Percentiles rank a stretch among this genome's conserved stretches.
Conservation (phyloP, 176 grass and related monocot genomes). For the Oryza meyeriana region DNA sequence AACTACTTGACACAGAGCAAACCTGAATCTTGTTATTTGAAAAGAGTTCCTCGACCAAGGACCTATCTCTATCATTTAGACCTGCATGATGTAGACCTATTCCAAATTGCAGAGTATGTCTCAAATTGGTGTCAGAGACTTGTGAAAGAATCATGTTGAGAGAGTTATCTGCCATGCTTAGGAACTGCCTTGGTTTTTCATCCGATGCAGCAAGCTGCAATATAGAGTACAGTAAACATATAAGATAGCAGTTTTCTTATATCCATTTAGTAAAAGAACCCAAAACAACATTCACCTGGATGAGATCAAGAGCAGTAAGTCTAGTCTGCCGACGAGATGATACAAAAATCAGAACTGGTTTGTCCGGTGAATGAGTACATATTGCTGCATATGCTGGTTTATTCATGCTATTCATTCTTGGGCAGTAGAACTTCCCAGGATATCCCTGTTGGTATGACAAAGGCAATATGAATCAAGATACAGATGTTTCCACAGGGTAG, state of each 20-base stretch:
- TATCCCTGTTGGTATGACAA: conserved; percentile 69
- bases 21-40: conserved; percentile 99
- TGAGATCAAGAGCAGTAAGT: conserved; percentile 97
- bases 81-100: conserved; percentile 97
- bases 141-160: conserved; percentile 97
- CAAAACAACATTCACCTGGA: conserved; percentile 66
- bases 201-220: conserved; percentile 86
- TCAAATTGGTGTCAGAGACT: conserved; percentile 87
- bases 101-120: conserved; percentile 96
- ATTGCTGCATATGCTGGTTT: conserved; percentile 98
- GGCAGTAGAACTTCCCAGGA: conserved; percentile 97
- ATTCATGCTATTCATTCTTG: conserved; percentile 99
- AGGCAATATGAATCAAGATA: conserved; percentile 31
- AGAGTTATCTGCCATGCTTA: conserved; percentile 72
- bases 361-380: conserved; percentile 92
- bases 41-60: conserved; percentile 94
- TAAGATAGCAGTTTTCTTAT: conserved; percentile 7
- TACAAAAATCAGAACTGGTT: conserved; percentile 99
- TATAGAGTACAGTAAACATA: conserved; percentile 32
- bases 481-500: conserved; percentile 10
- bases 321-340: conserved; percentile 95
- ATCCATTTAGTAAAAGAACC: conserved; percentile 23
- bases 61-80: conserved; percentile 92
- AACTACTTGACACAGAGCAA: conserved; percentile 13
- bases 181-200: conserved; percentile 93